phyloP scores from a whole-genome alignment of 2,329 filamentous ascomycete genomes.

The Trichophyton schoenleinii region DNA sequence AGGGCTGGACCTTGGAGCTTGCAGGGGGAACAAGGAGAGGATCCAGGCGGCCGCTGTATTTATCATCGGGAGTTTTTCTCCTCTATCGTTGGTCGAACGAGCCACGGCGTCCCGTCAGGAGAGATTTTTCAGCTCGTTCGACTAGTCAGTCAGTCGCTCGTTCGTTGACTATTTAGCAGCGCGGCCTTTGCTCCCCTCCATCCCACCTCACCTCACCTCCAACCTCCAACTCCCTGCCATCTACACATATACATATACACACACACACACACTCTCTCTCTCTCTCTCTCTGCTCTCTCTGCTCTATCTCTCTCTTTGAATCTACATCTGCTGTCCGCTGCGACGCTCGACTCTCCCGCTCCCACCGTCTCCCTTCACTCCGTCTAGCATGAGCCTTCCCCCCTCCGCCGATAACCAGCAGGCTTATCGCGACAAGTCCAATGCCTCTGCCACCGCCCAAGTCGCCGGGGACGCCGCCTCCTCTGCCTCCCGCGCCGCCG shows the following conservation, averaged over 20 bases:
- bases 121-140: no score
- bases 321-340: slow-evolving; percentile 6
- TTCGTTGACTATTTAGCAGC: background rate
- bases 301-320: no score
- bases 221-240: slow-evolving; percentile 8
- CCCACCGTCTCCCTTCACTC: slow-evolving; percentile 8
- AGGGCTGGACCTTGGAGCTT: background rate
- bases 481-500: slow-evolving; percentile 36
- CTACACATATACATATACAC: no score
- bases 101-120: background rate
- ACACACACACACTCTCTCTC: slow-evolving; percentile 3
- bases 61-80: background rate
- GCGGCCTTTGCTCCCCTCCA: background rate
- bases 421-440: slow-evolving; percentile 17
- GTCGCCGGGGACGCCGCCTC: slow-evolving; percentile 33
- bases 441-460: slow-evolving; percentile 31
- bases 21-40: background rate
- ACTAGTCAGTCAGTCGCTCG: no score
- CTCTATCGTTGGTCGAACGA: slow-evolving; percentile 13
- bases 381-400: slow-evolving; percentile 27
- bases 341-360: background rate
- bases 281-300: slow-evolving; percentile 11
- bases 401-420: slow-evolving; percentile 18
- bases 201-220: background rate
- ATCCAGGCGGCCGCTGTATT: background rate